These are phyloP conservation scores for Austroboletus olivaceoglutinosus DNA, from an alignment of 1,284 basidiomycete species.

Conservation along the genomic window DNA sequence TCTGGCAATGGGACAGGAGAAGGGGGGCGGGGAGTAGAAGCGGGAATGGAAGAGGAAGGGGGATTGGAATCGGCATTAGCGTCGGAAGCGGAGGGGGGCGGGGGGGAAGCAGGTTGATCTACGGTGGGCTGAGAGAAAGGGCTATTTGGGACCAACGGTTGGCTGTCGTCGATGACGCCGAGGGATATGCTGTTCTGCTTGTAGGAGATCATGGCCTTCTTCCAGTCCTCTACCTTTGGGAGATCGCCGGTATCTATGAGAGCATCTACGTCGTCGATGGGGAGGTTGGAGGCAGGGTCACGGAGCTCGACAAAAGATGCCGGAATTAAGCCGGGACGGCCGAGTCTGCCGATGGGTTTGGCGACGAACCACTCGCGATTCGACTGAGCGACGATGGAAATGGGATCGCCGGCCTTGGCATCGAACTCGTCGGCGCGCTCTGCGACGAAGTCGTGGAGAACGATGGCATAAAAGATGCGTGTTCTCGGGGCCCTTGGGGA, in stretches of 20 bases:
- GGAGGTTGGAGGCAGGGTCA: constrained; percentile 82
- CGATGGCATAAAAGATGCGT: constrained; percentile 85
- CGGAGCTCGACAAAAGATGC: constrained; percentile 95
- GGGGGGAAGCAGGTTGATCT: constrained; percentile 9
- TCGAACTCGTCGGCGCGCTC: constrained; percentile 97
- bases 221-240: constrained; percentile 98
- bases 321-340: constrained; percentile 95
- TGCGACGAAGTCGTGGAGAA: constrained; percentile 92
- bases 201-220: constrained; percentile 90
- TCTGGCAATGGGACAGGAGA: constrained; percentile 59
- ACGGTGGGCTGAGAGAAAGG: constrained; percentile 37
- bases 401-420: constrained; percentile 89
- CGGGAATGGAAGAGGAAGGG: constrained; percentile 13
- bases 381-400: constrained; percentile 89
- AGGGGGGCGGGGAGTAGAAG: constrained; percentile 24
- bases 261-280: constrained; percentile 68
- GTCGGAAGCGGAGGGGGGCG: constrained; percentile 1
- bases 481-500: constrained; percentile 43
- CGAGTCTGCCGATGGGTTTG: constrained; percentile 92
- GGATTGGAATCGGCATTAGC: too few species aligned
- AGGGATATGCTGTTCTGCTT: constrained; percentile 95
- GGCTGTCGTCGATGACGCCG: constrained; percentile 78
- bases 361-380: constrained; percentile 90
- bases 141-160: constrained; percentile 44
- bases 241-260: constrained; percentile 85